phyloP scores from a whole-genome alignment of 148 eudicot species.

The Spergularia bocconei region DNA sequence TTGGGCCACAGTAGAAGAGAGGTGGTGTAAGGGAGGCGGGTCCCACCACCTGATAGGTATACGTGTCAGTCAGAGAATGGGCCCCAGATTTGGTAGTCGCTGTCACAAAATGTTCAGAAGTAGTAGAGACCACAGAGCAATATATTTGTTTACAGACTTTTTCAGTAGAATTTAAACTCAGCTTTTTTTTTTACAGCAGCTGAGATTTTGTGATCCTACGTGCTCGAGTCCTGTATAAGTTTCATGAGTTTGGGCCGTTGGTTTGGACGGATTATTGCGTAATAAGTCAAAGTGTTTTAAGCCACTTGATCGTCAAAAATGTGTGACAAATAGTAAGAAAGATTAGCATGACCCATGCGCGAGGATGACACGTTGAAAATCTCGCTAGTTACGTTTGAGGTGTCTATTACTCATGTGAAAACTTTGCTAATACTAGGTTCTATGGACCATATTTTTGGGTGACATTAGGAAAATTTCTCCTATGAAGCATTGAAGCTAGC shows the following conservation, averaged over 20 bases:
- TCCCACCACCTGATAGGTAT: constrained; percentile 25
- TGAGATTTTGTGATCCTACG: constrained; percentile 26
- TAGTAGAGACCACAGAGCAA: background rate
- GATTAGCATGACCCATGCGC: too few relatives aligned
- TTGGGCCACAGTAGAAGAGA: too few relatives aligned
- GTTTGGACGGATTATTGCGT: constrained; percentile 11
- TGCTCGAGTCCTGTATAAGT: constrained; percentile 20
- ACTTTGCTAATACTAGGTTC: background rate
- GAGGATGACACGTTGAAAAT: background rate
- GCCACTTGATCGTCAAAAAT: background rate
- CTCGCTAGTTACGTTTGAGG: too few relatives aligned
- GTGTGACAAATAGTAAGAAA: too few relatives aligned
- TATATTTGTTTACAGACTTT: background rate
- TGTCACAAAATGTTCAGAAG: constrained; percentile 11
- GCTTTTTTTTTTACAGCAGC: background rate
- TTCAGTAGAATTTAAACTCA: background rate
- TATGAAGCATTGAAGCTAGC: too few relatives aligned
- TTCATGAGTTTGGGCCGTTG: constrained; percentile 2
- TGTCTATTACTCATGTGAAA: background rate
- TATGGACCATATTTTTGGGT: too few relatives aligned
- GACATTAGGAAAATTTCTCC: too few relatives aligned
- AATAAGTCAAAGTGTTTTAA: background rate
- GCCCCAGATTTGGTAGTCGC: constrained; percentile 17
- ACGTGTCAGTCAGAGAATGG: constrained; percentile 25
- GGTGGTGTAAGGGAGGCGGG: constrained; percentile 2